A percentile compares a stretch with the other conserved stretches of the same genome.
These are phyloP conservation scores for Casuarina glauca DNA, from an alignment of 306 rosid genomes.

Conservation along the genomic window DNA sequence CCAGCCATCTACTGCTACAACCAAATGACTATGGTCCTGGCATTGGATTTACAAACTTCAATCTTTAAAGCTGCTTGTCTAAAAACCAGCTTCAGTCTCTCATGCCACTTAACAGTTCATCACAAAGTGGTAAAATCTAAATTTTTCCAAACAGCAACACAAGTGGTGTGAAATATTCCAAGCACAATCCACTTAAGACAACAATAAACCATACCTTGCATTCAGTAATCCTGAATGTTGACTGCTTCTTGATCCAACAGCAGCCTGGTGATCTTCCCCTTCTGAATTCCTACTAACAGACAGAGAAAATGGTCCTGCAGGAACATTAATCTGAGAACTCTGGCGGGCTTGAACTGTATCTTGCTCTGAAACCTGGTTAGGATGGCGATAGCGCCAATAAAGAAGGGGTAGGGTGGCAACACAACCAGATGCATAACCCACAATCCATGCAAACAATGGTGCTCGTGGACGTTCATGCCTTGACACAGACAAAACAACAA, in stretches of 20 bases:
- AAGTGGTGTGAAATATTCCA: not conserved
- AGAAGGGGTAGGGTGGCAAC: constrained; percentile 91
- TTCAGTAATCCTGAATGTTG: constrained; percentile 49
- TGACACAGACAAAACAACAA: constrained; percentile 76
- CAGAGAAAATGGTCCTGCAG: constrained; percentile 64
- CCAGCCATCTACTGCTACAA: not conserved
- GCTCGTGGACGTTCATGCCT: constrained; percentile 73
- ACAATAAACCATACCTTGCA: constrained; percentile 63
- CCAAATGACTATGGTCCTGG: not conserved
- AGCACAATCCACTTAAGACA: constrained; percentile 20
- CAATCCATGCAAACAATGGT: constrained; percentile 85
- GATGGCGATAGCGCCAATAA: constrained; percentile 87
- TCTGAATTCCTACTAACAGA: constrained; percentile 67
- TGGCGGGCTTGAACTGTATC: constrained; percentile 67
- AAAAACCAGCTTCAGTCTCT: constrained; percentile 8
- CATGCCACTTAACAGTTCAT: constrained; percentile 2
- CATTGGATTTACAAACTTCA: not conserved
- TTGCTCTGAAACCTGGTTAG: constrained; percentile 69
- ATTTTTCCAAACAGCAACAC: not conserved
- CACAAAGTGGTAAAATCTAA: not conserved
- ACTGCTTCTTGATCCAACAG: constrained; percentile 50
- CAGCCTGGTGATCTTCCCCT: constrained; percentile 61
- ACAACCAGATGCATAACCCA: constrained; percentile 93
- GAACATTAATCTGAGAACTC: constrained; percentile 66
- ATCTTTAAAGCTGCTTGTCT: not conserved